Evolutionary conservation across 768 basidiomycete species (phyloP).

Genomic region (Mycena vitilis): DNA sequence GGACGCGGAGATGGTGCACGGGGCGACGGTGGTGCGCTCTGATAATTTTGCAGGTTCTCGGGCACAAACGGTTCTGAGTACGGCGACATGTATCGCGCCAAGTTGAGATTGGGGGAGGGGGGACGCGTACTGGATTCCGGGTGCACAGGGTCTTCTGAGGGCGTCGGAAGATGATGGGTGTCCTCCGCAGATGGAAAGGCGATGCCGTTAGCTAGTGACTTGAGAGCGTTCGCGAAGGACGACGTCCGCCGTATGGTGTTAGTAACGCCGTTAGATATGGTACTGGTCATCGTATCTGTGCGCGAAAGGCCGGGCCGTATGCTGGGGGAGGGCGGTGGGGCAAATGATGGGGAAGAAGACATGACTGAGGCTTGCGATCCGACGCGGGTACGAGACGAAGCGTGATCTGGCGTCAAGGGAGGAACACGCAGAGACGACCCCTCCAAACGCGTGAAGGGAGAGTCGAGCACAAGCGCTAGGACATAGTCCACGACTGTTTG

Average conservation of each 20-base stretch:
- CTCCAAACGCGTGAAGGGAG: conserved; percentile 83
- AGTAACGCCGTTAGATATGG: conserved; percentile 70
- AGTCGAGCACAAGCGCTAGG: conserved; percentile 89
- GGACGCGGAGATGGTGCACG: conserved; percentile 46
- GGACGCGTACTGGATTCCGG: conserved; percentile 62
- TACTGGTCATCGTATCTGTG: conserved; percentile 71
- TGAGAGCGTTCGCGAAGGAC: conserved; percentile 82
- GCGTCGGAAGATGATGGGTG: conserved; percentile 46
- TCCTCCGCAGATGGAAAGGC: conserved; percentile 75
- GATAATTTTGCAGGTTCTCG: not conserved
- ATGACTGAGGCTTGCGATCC: conserved; percentile 62
- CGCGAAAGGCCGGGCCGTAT: conserved; percentile 64
- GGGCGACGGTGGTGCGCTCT: conserved; percentile 45
- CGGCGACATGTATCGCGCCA: conserved; percentile 82
- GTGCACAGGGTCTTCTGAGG: conserved; percentile 40
- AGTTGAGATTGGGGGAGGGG: conserved; percentile 82
- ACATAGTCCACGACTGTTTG: conserved; percentile 94
- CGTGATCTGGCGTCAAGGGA: conserved; percentile 56
- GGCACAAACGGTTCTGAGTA: conserved; percentile 58
- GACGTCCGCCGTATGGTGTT: conserved; percentile 82
- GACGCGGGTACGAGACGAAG: conserved; percentile 52
- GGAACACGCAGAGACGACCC: conserved; percentile 70
- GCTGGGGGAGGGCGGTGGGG: conserved; percentile 54
- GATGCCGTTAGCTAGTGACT: conserved; percentile 75
- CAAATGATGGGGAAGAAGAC: conserved; percentile 59